Evolutionary conservation across 208 protist genomes (phyloP).

Genomic region (Tritrichomonas foetus): DNA sequence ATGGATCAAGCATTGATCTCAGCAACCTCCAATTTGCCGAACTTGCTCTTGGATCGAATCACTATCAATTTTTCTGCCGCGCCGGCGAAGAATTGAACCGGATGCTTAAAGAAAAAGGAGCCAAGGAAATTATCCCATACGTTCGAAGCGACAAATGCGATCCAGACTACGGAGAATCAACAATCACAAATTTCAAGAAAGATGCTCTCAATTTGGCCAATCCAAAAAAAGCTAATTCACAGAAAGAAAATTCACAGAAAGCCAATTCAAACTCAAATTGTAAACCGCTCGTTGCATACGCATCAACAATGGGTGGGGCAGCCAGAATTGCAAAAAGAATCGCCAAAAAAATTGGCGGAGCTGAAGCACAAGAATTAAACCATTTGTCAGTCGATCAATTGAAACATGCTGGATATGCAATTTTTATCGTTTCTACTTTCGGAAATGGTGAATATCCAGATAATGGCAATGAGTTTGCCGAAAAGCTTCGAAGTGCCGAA

Average conservation of each 20-base stretch:
- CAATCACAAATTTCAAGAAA: no score
- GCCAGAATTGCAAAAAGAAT: neutral
- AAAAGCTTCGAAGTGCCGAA: neutral
- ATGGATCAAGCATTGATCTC: neutral
- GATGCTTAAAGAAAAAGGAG: neutral
- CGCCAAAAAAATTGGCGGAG: neutral
- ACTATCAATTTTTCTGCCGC: neutral
- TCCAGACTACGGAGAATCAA: neutral
- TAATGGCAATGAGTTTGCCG: neutral
- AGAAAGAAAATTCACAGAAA: no score
- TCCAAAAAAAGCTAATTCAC: no score
- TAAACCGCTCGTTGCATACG: no score
- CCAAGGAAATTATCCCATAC: neutral
- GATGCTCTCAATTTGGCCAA: no score
- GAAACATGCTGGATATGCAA: neutral
- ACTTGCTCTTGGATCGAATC: neutral
- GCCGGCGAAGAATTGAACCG: neutral
- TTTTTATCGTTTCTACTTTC: neutral
- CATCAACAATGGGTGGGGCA: neutral
- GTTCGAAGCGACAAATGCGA: neutral
- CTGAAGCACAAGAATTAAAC: neutral
- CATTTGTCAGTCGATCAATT: neutral
- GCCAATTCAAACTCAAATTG: no score
- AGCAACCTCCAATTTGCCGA: neutral
- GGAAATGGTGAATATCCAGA: neutral